A percentile compares a stretch with the other conserved stretches of the same genome.
Evolutionary conservation across 208 protist genomes (phyloP).

Genomic region (Crithidia brevicula): DNA sequence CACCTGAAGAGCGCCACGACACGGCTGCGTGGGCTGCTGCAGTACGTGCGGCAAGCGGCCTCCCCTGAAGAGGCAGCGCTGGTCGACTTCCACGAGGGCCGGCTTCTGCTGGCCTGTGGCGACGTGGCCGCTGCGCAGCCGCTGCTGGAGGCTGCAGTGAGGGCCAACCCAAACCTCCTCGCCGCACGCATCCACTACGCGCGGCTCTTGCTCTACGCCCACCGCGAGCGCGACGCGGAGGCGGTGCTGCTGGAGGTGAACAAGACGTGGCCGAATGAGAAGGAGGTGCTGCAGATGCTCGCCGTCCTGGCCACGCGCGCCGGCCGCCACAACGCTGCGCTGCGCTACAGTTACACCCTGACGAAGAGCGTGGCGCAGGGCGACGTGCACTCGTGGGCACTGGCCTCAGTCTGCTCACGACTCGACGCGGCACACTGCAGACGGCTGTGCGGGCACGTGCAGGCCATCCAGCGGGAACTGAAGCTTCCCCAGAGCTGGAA

Average conservation of each 20-base stretch:
- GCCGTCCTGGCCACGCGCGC: constrained; percentile 52
- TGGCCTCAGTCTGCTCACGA: constrained; percentile 73
- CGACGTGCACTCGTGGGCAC: constrained; percentile 67
- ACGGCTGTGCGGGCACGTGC: constrained; percentile 45
- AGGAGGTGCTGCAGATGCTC: constrained; percentile 85
- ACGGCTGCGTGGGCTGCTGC: constrained; percentile 56
- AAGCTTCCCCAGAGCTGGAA: constrained; percentile 47
- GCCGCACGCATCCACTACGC: constrained; percentile 81
- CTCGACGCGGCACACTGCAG: constrained; percentile 58
- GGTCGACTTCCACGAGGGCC: constrained; percentile 84
- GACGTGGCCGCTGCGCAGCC: constrained; percentile 57
- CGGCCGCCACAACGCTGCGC: constrained; percentile 67
- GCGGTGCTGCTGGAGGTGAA: constrained; percentile 63
- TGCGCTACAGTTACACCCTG: constrained; percentile 65
- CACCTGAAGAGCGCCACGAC: constrained; percentile 39
- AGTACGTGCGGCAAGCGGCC: constrained; percentile 50
- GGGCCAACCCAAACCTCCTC: constrained; percentile 62
- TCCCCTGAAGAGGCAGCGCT: constrained; percentile 62
- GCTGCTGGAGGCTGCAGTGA: constrained; percentile 66
- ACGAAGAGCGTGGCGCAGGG: constrained; percentile 65
- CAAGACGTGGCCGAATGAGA: constrained; percentile 65
- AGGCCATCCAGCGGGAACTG: constrained; percentile 53
- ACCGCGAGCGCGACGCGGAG: constrained; percentile 50
- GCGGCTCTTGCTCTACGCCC: constrained; percentile 55
- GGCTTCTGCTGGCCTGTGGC: constrained; percentile 59